Base-by-base conservation (phyloP, 345 rosid species). In the Lumnitzera racemosa region DNA sequence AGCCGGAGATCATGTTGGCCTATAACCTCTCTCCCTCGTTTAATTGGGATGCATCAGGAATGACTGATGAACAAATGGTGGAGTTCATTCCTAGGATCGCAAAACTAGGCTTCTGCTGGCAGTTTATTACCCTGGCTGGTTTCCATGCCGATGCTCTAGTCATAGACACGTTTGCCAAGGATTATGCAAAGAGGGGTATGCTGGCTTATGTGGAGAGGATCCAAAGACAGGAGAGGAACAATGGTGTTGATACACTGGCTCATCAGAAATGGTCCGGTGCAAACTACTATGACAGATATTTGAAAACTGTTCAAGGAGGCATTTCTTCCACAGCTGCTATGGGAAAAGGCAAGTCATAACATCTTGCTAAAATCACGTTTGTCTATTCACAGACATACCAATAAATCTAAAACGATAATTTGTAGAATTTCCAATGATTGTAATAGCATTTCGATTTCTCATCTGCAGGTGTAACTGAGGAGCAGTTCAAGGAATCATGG, bases 221-320 rank as follows among this genome's bases (percentile, higher is more conserved):
- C 81, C 96, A 95, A 62, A 88, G 99, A 61, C 96, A 95, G 77
- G 97, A 90, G 61, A 85, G 98, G 83, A 90, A 59, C 70, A 75
- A 90, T 63, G 99, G 91, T 9, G 91, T 95, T 16, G 99, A 88
- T 74, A 95, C 99, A 12, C 81, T 90, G 16, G 90, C 90, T 24
- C 99, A 95, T 74, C 99, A 95, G 76, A 90, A 95, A 73, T 90
- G 99, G 98, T 95, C 97, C 0, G 97, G 97, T 55, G 97, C 99
- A 6, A 88, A 90, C 74, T 95, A 69, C 57, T 95, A 90, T 63
- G 96, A 88, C 58, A 69, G 84, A 73, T 95, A 95, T 54, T 95
- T 90, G 57, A 95, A 81, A 82, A 82, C 89, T 3, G 73, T 95
- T 51, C 96, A 90, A 74, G 96, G 99, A 62, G 99, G 99, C 56